Percentiles rank a stretch among this genome's conserved stretches.
Evolutionary conservation across 2,329 filamentous ascomycete genomes (phyloP).

Genomic region (Cercospora canescens): DNA sequence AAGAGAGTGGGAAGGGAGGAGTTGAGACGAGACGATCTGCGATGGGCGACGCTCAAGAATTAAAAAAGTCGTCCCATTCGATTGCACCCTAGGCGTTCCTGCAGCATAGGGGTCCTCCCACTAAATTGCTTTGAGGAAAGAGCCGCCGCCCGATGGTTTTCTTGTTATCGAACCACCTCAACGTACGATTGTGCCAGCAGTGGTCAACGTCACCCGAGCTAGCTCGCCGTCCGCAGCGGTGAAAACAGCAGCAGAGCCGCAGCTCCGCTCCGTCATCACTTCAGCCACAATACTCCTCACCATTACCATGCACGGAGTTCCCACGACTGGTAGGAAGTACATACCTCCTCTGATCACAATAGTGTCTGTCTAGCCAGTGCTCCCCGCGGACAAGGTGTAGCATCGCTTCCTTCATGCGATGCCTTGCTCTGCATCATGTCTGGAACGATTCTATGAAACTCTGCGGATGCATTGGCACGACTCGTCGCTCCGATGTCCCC

Average conservation of each 20-base stretch:
- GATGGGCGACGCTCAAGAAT: neutral
- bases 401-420: no score
- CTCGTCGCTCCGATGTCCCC: neutral
- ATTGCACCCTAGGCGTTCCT: neutral
- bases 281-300: neutral
- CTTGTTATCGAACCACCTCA: slow-evolving; percentile 4
- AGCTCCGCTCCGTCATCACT: neutral
- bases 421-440: no score
- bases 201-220: neutral
- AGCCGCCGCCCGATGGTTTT: neutral
- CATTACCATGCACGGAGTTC: no score
- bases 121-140: neutral
- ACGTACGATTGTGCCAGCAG: slow-evolving; percentile 4
- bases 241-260: neutral
- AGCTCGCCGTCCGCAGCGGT: neutral
- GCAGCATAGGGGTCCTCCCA: neutral
- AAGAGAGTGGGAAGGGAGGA: neutral
- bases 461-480: neutral
- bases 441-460: neutral
- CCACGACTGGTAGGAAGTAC: neutral
- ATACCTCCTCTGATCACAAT: neutral
- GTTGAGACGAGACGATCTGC: neutral
- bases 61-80: slow-evolving; percentile 2
- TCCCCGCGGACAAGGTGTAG: no score
- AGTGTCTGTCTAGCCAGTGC: no score